phyloP scores from a whole-genome alignment of 495 filamentous ascomycete species.

The Aspergillus ostianus region DNA sequence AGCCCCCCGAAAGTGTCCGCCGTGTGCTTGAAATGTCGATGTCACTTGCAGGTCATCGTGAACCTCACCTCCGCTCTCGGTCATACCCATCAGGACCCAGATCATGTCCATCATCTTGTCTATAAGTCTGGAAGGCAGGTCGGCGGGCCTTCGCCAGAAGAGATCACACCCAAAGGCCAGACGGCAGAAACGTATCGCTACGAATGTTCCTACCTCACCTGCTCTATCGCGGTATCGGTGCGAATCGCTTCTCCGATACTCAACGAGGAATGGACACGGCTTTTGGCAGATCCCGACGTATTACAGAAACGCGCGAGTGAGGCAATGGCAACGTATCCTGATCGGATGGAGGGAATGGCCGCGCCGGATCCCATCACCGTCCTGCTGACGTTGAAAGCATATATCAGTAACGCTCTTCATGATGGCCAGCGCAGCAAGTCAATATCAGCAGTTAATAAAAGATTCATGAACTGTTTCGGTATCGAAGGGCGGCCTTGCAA shows the following conservation, averaged over 20 bases:
- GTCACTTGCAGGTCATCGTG: slow-evolving; percentile 52
- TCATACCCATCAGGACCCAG: slow-evolving; percentile 14
- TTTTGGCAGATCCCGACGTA: slow-evolving; percentile 55
- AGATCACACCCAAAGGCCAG: slow-evolving; percentile 35
- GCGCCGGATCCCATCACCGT: slow-evolving; percentile 48
- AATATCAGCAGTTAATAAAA: slow-evolving; percentile 69
- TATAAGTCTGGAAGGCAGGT: slow-evolving; percentile 37
- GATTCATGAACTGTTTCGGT: slow-evolving; percentile 68
- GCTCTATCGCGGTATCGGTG: slow-evolving; percentile 55
- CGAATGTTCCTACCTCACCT: slow-evolving; percentile 58
- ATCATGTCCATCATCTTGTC: slow-evolving; percentile 49
- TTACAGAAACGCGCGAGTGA: slow-evolving; percentile 52
- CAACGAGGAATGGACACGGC: slow-evolving; percentile 41
- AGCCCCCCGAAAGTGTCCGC: slow-evolving; percentile 51
- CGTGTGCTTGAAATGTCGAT: slow-evolving; percentile 56
- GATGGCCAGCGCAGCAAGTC: slow-evolving; percentile 42
- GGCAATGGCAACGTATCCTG: slow-evolving; percentile 55
- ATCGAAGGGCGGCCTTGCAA: slow-evolving; percentile 53
- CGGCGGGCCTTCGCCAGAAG: slow-evolving; percentile 22
- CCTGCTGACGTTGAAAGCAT: slow-evolving; percentile 56
- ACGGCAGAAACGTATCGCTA: slow-evolving; percentile 47
- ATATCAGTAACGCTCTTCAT: slow-evolving; percentile 60
- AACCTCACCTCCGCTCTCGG: slow-evolving; percentile 33
- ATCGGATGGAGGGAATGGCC: slow-evolving; percentile 54
- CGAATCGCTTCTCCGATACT: slow-evolving; percentile 55